Evolutionary conservation across 148 eudicot species (phyloP).

Genomic region (Heliamphora exappendiculata): DNA sequence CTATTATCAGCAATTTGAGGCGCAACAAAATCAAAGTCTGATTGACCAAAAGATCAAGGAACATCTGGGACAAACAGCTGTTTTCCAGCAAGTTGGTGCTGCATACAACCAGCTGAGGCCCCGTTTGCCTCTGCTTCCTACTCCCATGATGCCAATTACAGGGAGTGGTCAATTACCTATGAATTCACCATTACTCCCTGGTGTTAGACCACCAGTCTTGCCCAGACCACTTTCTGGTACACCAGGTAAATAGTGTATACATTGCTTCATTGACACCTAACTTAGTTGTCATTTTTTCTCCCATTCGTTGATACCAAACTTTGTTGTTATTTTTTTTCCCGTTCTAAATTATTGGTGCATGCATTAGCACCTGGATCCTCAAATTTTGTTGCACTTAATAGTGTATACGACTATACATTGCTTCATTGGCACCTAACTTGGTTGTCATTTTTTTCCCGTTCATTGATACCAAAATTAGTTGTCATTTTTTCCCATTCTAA

Average conservation of each 20-base stretch:
- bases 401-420: too few relatives aligned
- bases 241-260: too few relatives aligned
- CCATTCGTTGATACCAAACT: too few relatives aligned
- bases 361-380: background rate
- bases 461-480: background rate
- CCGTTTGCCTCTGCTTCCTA: constrained; percentile 56
- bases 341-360: background rate
- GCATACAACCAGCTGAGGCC: constrained; percentile 44
- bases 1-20: constrained; percentile 85
- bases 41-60: constrained; percentile 89
- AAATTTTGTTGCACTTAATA: background rate
- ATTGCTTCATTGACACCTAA: background rate
- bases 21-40: constrained; percentile 77
- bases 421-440: background rate
- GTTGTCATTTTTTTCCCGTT: background rate
- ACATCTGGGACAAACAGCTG: constrained; percentile 68
- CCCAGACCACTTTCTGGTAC: constrained; percentile 47
- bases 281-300: background rate
- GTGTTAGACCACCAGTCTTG: constrained; percentile 63
- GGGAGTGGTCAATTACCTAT: constrained; percentile 32
- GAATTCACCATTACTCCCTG: constrained; percentile 43
- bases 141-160: constrained; percentile 51
- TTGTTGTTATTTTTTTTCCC: background rate
- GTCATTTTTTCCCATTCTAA: background rate
- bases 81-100: constrained; percentile 60